These are phyloP conservation scores for Sporisorium reilianum DNA, from an alignment of 1,284 basidiomycete genomes.

Conservation along the genomic window DNA sequence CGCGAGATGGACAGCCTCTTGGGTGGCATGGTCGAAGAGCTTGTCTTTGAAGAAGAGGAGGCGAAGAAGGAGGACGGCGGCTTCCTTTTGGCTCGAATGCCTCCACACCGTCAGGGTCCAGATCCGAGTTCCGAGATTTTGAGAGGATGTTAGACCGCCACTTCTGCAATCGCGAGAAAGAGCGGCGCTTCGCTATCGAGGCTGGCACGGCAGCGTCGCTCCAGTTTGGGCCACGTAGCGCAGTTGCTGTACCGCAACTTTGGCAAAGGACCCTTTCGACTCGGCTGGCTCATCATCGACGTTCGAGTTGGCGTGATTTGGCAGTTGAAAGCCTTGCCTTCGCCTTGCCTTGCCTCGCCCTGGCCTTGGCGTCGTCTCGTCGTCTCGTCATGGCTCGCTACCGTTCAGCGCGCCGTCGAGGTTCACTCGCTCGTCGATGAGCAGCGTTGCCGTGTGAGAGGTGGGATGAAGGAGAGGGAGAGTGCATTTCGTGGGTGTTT, in stretches of 20 bases:
- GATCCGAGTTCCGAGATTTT: conserved; percentile 10
- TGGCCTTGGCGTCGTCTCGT: background rate
- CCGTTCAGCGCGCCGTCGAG: too few species aligned
- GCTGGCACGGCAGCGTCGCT: conserved; percentile 44
- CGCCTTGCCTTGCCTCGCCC: background rate
- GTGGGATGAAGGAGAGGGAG: too few species aligned
- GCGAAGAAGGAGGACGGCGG: background rate
- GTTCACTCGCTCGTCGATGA: too few species aligned
- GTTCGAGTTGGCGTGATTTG: conserved; percentile 6
- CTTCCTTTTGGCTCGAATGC: too few species aligned
- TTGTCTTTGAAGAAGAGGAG: too few species aligned
- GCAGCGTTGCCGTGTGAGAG: too few species aligned
- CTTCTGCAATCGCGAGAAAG: background rate
- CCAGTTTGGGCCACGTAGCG: conserved; percentile 19
- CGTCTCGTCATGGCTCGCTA: too few species aligned
- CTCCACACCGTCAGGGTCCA: too few species aligned
- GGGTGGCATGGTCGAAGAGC: conserved; percentile 18
- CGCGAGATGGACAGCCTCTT: conserved; percentile 37
- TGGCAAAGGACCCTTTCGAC: background rate
- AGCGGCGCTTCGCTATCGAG: conserved; percentile 15
- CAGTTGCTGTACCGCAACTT: conserved; percentile 9
- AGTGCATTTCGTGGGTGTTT: too few species aligned
- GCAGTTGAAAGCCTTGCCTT: background rate
- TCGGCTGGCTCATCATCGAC: background rate
- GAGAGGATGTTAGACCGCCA: conserved; percentile 7